A percentile compares a stretch with the other conserved stretches of the same genome.
phyloP scores from a whole-genome alignment of 805 yeast genomes.

The Yarrowia deformans region DNA sequence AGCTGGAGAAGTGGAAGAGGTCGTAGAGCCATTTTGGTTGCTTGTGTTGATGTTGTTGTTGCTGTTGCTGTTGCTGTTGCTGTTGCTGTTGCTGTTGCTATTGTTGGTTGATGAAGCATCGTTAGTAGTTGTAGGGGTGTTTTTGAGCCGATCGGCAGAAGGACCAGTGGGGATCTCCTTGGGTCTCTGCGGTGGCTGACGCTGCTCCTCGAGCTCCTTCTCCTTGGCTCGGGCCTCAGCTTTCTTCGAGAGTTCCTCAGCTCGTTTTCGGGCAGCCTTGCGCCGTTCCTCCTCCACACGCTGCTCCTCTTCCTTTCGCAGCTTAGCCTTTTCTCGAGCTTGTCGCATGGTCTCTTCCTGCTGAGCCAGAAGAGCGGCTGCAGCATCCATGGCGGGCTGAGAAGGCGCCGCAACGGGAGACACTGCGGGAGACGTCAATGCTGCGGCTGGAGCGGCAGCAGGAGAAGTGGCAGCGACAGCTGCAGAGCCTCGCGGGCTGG shows the following conservation, averaged over 20 bases:
- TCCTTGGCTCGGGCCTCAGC: slow-evolving; percentile 43
- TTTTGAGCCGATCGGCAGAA: slow-evolving; percentile 8
- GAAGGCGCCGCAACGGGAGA: background rate
- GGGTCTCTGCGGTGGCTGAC: background rate
- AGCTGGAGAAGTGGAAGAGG: background rate
- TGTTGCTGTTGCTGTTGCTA: background rate
- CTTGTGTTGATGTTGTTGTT: background rate
- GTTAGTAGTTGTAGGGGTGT: slow-evolving; percentile 16
- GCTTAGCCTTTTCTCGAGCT: slow-evolving; percentile 50
- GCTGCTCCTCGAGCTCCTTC: slow-evolving; percentile 42
- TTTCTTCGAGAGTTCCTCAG: slow-evolving; percentile 48
- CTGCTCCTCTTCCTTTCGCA: slow-evolving; percentile 50
- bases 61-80: background rate
- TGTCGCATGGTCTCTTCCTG: slow-evolving; percentile 51
- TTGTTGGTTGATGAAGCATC: slow-evolving; percentile 4
- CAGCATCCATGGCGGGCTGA: slow-evolving; percentile 26
- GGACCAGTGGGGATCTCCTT: slow-evolving; percentile 37
- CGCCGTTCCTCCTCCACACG: slow-evolving; percentile 47
- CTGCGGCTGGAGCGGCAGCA: background rate
- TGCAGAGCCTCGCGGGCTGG: background rate
- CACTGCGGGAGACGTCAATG: background rate
- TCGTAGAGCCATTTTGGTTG: slow-evolving; percentile 2
- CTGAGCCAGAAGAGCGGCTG: slow-evolving; percentile 42
- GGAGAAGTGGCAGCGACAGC: background rate
- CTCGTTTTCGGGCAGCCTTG: slow-evolving; percentile 47